These are phyloP conservation scores for Tardiomyces depauwii DNA, from an alignment of 1,139 yeast species.

Conservation along the genomic window DNA sequence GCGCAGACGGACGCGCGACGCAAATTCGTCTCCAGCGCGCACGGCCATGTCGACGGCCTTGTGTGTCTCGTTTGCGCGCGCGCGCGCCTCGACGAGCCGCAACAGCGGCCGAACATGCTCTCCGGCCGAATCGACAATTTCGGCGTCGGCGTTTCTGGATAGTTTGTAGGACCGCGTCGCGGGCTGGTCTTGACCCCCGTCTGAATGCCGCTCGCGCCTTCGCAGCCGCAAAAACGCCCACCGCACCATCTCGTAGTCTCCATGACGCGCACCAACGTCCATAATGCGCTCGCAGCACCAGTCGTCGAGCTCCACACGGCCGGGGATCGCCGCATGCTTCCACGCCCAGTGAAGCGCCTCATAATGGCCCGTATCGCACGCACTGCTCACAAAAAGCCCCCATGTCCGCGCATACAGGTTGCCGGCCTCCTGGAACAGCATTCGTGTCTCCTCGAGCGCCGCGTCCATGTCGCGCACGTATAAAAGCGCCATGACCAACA, in stretches of 20 bases:
- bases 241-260: conserved; percentile 16
- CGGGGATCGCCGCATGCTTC: conserved; percentile 21
- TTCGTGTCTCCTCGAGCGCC: neutral
- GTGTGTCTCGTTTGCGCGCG: neutral
- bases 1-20: neutral
- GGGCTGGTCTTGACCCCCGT: neutral
- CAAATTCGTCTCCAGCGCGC: neutral
- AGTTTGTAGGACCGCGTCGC: neutral
- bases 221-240: conserved; percentile 21
- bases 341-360: conserved; percentile 20
- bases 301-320: conserved; percentile 21
- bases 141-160: neutral
- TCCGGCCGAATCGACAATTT: neutral
- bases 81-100: neutral
- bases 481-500: neutral
- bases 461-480: neutral
- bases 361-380: conserved; percentile 15
- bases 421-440: neutral
- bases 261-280: conserved; percentile 16
- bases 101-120: neutral
- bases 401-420: conserved; percentile 22
- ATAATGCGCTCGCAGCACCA: conserved; percentile 18
- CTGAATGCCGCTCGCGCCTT: conserved; percentile 9
- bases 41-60: neutral
- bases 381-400: conserved; percentile 22